phyloP scores from a whole-genome alignment of 2,329 filamentous ascomycete genomes.

The Pleomassaria siparia region DNA sequence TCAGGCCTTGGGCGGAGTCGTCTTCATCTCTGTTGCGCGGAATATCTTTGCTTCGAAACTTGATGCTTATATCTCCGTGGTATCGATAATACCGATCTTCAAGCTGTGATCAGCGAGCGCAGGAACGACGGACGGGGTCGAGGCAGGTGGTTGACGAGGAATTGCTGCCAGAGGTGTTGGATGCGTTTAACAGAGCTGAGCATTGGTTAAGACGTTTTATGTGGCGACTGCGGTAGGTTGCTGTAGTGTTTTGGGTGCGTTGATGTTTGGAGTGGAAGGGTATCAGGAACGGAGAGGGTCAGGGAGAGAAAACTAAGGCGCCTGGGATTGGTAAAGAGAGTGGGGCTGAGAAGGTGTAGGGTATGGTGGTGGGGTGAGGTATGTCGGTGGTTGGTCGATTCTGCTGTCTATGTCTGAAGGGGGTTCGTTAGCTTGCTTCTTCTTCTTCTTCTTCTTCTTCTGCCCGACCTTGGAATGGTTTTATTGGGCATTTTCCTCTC shows the following conservation, averaged over 20 bases:
- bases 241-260: slow-evolving; percentile 9
- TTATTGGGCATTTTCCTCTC: too few species aligned
- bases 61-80: not conserved
- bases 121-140: slow-evolving; percentile 5
- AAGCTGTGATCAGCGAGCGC: not conserved
- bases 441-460: too few species aligned
- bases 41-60: slow-evolving; percentile 36
- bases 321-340: not conserved
- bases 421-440: too few species aligned
- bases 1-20: slow-evolving; percentile 42
- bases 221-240: slow-evolving; percentile 9
- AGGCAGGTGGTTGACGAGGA: slow-evolving; percentile 3
- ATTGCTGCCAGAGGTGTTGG: slow-evolving; percentile 1
- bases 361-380: not conserved
- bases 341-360: not conserved
- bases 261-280: slow-evolving; percentile 15
- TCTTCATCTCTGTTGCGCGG: slow-evolving; percentile 44
- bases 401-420: too few species aligned
- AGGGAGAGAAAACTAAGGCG: slow-evolving; percentile 1
- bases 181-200: slow-evolving; percentile 7
- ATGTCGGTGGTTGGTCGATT: too few species aligned
- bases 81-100: not conserved
- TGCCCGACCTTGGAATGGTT: too few species aligned
- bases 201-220: slow-evolving; percentile 13
- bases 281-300: slow-evolving; percentile 13